phyloP scores from a whole-genome alignment of 352 stramenopile genomes.

The Globisporangium middletonii region DNA sequence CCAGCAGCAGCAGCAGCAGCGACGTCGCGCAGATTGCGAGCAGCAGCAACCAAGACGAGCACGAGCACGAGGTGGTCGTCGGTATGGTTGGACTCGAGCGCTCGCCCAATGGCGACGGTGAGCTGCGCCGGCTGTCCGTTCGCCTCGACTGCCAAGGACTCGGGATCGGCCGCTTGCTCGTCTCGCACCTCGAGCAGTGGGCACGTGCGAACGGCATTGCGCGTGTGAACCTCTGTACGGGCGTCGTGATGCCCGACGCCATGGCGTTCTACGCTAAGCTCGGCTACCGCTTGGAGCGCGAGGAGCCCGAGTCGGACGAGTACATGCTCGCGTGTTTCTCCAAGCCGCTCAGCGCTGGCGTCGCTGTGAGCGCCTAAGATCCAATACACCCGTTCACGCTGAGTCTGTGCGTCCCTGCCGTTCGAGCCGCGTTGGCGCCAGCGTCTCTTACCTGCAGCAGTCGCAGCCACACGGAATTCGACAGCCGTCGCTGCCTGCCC shows the following conservation, averaged over 20 bases:
- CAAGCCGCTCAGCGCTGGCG: neutral
- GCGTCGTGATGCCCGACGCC: slow-evolving; percentile 11
- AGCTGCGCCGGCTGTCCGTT: slow-evolving; percentile 26
- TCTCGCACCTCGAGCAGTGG: slow-evolving; percentile 17
- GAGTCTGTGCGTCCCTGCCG: no score
- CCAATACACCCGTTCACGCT: no score
- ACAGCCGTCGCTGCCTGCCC: neutral
- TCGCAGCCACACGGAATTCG: neutral
- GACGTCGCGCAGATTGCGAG: no score
- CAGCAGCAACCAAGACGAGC: neutral
- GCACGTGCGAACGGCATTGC: slow-evolving; percentile 6
- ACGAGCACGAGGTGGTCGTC: slow-evolving; percentile 3
- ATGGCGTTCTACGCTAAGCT: slow-evolving; percentile 9
- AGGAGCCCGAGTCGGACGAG: slow-evolving; percentile 3
- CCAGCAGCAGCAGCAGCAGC: no score
- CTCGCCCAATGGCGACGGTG: slow-evolving; percentile 13
- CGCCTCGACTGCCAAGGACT: slow-evolving; percentile 13
- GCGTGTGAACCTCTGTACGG: slow-evolving; percentile 14
- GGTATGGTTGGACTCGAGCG: slow-evolving; percentile 12
- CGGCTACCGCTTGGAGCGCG: slow-evolving; percentile 7
- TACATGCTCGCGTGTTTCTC: slow-evolving; percentile 10
- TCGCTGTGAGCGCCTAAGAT: no score
- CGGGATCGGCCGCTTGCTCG: slow-evolving; percentile 17
- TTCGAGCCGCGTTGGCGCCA: no score
- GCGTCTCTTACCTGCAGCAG: neutral